Evolutionary conservation across 495 filamentous ascomycete species (phyloP).

Genomic region (Aspergillus homomorphus): DNA sequence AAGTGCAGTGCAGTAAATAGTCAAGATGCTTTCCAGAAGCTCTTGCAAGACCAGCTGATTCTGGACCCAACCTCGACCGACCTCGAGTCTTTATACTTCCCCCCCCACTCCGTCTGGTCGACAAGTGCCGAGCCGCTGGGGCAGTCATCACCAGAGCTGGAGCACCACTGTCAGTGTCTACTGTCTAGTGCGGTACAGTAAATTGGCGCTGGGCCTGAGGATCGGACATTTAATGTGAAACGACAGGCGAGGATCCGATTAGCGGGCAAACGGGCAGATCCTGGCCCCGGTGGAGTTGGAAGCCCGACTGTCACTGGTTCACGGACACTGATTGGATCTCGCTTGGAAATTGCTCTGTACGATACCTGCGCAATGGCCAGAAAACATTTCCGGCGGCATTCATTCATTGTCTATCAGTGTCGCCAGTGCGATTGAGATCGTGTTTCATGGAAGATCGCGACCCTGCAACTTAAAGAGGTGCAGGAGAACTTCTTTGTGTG

Average conservation of each 20-base stretch:
- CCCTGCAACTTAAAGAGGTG: no score
- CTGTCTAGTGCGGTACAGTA: no score
- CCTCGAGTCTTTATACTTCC: neutral
- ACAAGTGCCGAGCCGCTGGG: no score
- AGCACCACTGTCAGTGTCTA: no score
- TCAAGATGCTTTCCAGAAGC: conserved; percentile 3
- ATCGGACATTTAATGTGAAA: conserved; percentile 6
- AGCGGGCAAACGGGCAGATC: conserved; percentile 1
- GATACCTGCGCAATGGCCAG: neutral
- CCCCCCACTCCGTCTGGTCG: no score
- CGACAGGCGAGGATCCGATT: conserved; percentile 1
- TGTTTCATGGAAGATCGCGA: no score
- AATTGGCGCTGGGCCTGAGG: neutral
- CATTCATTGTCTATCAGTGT: no score
- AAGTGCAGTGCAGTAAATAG: neutral
- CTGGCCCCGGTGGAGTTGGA: neutral
- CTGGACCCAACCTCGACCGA: no score
- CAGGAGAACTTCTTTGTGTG: no score
- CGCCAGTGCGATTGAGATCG: no score
- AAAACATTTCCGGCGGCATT: no score
- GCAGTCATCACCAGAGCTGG: no score
- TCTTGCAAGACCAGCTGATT: neutral
- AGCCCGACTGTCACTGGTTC: neutral
- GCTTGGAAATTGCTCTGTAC: neutral
- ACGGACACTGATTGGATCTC: neutral